phyloP scores from a whole-genome alignment of 2,329 filamentous ascomycete species.

The Pseudocercospora macadamiae region DNA sequence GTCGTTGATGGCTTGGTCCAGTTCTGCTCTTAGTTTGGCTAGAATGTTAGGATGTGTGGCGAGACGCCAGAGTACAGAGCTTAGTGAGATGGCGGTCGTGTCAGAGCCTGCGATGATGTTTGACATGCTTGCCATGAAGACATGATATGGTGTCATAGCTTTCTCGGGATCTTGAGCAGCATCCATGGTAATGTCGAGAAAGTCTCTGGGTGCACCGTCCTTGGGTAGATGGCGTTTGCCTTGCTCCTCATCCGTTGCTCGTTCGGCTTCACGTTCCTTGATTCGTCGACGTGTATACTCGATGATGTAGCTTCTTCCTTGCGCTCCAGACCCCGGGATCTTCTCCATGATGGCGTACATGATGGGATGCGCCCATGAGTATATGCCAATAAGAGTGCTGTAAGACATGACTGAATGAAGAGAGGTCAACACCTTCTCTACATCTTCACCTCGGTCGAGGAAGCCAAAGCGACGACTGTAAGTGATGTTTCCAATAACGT shows the following conservation, averaged over 20 bases:
- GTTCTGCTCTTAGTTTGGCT: slow-evolving; percentile 29
- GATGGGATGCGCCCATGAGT: slow-evolving; percentile 23
- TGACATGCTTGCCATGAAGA: slow-evolving; percentile 25
- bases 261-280: slow-evolving; percentile 11
- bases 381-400: slow-evolving; percentile 20
- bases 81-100: slow-evolving; percentile 40
- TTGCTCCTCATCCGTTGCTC: slow-evolving; percentile 6
- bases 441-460: slow-evolving; percentile 41
- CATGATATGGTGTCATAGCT: slow-evolving; percentile 24
- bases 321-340: slow-evolving; percentile 19
- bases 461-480: slow-evolving; percentile 41
- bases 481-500: slow-evolving; percentile 45
- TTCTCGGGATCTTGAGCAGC: slow-evolving; percentile 25
- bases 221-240: slow-evolving; percentile 17
- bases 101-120: slow-evolving; percentile 38
- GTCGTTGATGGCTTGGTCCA: slow-evolving; percentile 17
- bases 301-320: slow-evolving; percentile 19
- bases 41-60: slow-evolving; percentile 32
- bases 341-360: slow-evolving; percentile 22
- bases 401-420: slow-evolving; percentile 19
- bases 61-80: slow-evolving; percentile 39
- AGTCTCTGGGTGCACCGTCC: slow-evolving; percentile 19
- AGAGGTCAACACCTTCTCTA: slow-evolving; percentile 27
- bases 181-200: slow-evolving; percentile 25
- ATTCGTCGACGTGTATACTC: slow-evolving; percentile 18